Evolutionary conservation across 108 stramenopile genomes (phyloP).

Genomic region (Skeletonema grethae): DNA sequence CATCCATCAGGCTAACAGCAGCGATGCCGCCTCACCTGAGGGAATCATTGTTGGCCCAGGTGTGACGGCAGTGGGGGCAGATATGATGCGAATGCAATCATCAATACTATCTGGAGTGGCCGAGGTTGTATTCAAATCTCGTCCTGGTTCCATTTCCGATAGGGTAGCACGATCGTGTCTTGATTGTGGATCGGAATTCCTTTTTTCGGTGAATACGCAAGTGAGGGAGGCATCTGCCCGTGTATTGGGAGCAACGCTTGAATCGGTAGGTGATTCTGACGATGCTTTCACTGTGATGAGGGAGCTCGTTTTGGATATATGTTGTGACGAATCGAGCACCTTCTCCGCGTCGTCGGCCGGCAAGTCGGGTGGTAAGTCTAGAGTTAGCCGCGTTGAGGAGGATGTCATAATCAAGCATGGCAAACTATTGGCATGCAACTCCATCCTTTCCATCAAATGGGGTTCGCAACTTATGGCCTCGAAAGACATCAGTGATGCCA

Average conservation of each 20-base stretch:
- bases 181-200: slow-evolving; percentile 32
- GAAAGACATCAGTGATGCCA: slow-evolving; percentile 40
- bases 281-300: slow-evolving; percentile 46
- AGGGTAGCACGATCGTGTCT: slow-evolving; percentile 42
- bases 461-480: slow-evolving; percentile 35
- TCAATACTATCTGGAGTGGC: slow-evolving; percentile 29
- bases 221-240: slow-evolving; percentile 46
- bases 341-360: slow-evolving; percentile 12
- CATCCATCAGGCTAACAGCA: neutral
- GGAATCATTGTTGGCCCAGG: slow-evolving; percentile 40
- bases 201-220: slow-evolving; percentile 28
- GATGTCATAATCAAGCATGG: slow-evolving; percentile 39
- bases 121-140: slow-evolving; percentile 23
- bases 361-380: neutral
- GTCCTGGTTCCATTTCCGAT: slow-evolving; percentile 34
- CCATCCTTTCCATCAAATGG: slow-evolving; percentile 35
- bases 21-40: slow-evolving; percentile 18
- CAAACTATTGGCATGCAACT: slow-evolving; percentile 34
- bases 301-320: slow-evolving; percentile 41
- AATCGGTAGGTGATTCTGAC: slow-evolving; percentile 44
- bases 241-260: slow-evolving; percentile 37
- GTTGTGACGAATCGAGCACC: slow-evolving; percentile 29
- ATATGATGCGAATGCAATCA: slow-evolving; percentile 25
- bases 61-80: slow-evolving; percentile 6
- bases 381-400: slow-evolving; percentile 19